These are phyloP conservation scores for Paecilomyces fulvus DNA, from an alignment of 2,329 filamentous ascomycete genomes.

Conservation along the genomic window DNA sequence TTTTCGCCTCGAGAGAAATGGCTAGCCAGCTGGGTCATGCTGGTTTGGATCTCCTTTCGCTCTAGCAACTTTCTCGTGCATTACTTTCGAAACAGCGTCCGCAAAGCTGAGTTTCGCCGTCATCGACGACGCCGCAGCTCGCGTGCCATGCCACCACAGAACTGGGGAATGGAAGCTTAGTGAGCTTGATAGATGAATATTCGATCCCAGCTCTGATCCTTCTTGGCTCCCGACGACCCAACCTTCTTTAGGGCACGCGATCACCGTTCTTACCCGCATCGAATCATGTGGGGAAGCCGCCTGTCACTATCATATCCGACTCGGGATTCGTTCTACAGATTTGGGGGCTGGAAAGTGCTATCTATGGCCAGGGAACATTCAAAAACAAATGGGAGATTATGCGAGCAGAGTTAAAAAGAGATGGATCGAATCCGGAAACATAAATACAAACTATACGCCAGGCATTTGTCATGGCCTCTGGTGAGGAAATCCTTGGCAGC, in stretches of 20 bases:
- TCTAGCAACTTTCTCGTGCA: conserved; percentile 3
- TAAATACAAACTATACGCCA: neutral
- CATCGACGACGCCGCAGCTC: conserved; percentile 1
- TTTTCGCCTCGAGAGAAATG: conserved; percentile 9
- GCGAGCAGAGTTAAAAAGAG: neutral
- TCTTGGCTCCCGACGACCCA: neutral
- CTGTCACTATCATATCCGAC: neutral
- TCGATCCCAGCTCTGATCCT: neutral
- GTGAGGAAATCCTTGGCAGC: neutral
- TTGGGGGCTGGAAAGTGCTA: neutral
- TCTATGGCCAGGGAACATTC: neutral
- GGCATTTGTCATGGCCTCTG: neutral
- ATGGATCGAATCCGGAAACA: neutral
- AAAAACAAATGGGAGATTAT: neutral
- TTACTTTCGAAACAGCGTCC: conserved; percentile 1
- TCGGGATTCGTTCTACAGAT: neutral
- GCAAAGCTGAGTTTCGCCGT: neutral
- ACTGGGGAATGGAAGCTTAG: neutral
- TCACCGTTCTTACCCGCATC: neutral
- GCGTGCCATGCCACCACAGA: neutral
- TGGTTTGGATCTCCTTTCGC: conserved; percentile 6
- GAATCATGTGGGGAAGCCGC: neutral
- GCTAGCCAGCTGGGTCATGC: conserved; percentile 6
- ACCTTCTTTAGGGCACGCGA: neutral
- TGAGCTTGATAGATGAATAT: neutral